Conservation (phyloP, 2,329 filamentous ascomycete genomes). For the Byssoonygena ceratinophila region DNA sequence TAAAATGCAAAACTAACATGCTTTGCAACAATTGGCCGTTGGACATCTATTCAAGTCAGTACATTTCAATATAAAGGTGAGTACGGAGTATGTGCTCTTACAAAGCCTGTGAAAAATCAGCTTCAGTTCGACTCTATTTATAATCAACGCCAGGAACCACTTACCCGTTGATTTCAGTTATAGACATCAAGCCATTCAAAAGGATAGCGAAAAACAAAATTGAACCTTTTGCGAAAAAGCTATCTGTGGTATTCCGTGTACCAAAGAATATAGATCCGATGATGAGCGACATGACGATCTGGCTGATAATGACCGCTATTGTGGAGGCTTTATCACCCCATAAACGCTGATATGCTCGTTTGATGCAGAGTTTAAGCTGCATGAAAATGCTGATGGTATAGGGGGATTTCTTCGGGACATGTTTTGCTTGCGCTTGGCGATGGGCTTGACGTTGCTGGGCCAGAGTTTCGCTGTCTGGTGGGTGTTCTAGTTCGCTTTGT, state of each 20-base stretch:
- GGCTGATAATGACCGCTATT: slow-evolving; percentile 54
- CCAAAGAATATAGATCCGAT: slow-evolving; percentile 49
- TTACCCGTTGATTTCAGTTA: slow-evolving; percentile 57
- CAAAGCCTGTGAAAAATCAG: slow-evolving; percentile 18
- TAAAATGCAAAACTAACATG: slow-evolving; percentile 80
- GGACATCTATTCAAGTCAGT: slow-evolving; percentile 54
- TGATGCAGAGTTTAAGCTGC: slow-evolving; percentile 70
- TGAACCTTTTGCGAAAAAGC: slow-evolving; percentile 68
- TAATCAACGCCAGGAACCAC: neutral
- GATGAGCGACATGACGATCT: slow-evolving; percentile 64
- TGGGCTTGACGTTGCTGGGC: slow-evolving; percentile 27
- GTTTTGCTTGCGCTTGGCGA: slow-evolving; percentile 29
- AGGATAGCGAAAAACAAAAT: slow-evolving; percentile 78
- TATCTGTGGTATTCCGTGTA: slow-evolving; percentile 54
- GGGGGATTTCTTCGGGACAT: slow-evolving; percentile 40
- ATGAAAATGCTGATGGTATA: slow-evolving; percentile 68
- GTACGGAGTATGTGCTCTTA: slow-evolving; percentile 4
- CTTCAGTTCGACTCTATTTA: neutral
- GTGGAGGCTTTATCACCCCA: slow-evolving; percentile 66
- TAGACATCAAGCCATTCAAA: slow-evolving; percentile 50
- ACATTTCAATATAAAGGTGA: neutral
- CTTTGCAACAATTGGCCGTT: slow-evolving; percentile 88
- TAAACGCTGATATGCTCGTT: slow-evolving; percentile 66
- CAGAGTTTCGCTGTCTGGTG: slow-evolving; percentile 25
- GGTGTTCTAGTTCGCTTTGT: slow-evolving; percentile 25